A percentile compares a stretch with the other conserved stretches of the same genome.
Evolutionary conservation across 495 filamentous ascomycete genomes (phyloP).

Genomic region (Aspergillus haitiensis): DNA sequence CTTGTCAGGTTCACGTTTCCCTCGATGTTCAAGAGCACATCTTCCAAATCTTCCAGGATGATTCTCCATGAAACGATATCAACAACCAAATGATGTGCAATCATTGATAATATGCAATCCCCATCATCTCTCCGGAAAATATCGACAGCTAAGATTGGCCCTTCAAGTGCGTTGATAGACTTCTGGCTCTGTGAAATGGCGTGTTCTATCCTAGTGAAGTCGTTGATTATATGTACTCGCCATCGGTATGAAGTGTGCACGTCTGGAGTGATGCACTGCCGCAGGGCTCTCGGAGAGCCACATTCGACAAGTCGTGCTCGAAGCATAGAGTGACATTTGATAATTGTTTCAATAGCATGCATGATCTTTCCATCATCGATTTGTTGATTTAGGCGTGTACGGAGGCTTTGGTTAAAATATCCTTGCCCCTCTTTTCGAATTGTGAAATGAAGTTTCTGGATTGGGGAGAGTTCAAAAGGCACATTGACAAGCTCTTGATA

Average conservation of each 20-base stretch:
- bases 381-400: constrained; percentile 55
- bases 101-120: constrained; percentile 59
- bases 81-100: constrained; percentile 66
- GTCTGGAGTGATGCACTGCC: constrained; percentile 41
- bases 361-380: constrained; percentile 49
- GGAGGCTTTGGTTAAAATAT: constrained; percentile 73
- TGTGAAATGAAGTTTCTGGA: constrained; percentile 70
- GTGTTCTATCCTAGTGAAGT: constrained; percentile 31
- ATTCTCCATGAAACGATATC: constrained; percentile 72
- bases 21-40: constrained; percentile 52
- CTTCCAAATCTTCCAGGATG: constrained; percentile 66
- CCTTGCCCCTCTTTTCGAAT: constrained; percentile 53
- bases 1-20: constrained; percentile 30
- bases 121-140: constrained; percentile 50
- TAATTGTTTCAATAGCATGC: constrained; percentile 56
- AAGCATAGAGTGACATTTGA: constrained; percentile 72
- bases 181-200: constrained; percentile 42
- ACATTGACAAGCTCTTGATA: constrained; percentile 47
- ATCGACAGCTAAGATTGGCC: constrained; percentile 46
- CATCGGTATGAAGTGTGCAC: constrained; percentile 42
- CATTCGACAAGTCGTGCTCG: constrained; percentile 58
- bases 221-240: constrained; percentile 23
- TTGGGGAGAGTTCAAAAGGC: constrained; percentile 66
- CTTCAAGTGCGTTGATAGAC: constrained; percentile 44
- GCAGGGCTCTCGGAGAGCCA: constrained; percentile 26